These are phyloP conservation scores for Quercus cerris DNA, from an alignment of 306 rosid species.

Conservation along the genomic window DNA sequence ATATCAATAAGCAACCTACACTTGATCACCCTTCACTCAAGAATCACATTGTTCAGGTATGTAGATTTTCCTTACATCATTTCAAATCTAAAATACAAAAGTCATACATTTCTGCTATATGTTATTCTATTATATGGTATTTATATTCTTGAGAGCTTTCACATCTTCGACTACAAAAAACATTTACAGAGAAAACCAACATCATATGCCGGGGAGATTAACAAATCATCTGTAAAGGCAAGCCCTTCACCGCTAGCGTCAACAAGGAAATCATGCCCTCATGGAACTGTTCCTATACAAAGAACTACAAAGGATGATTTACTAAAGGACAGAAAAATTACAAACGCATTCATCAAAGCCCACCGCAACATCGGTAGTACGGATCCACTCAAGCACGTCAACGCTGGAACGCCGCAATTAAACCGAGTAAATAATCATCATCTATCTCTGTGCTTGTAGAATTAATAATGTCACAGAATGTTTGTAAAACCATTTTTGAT, in stretches of 20 bases:
- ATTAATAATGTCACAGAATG: no score
- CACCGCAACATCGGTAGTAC: not conserved
- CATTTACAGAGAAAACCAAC: conserved; percentile 2
- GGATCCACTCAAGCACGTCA: not conserved
- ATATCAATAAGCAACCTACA: conserved; percentile 26
- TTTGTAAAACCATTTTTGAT: no score
- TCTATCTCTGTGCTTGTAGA: not conserved
- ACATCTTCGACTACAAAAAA: not conserved
- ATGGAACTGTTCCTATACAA: conserved; percentile 17
- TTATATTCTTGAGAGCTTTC: not conserved
- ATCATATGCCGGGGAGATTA: not conserved
- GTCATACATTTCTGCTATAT: no score
- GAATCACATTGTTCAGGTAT: conserved; percentile 28
- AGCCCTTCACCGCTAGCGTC: not conserved
- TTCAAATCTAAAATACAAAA: no score
- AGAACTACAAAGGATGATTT: conserved; percentile 18
- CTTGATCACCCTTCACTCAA: conserved; percentile 27
- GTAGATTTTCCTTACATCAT: not conserved
- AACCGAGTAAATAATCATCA: not conserved
- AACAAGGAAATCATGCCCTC: not conserved
- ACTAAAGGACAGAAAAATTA: not conserved
- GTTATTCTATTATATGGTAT: no score
- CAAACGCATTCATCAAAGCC: not conserved
- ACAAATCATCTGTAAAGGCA: not conserved
- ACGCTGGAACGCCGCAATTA: not conserved